These are phyloP conservation scores for Lomentospora prolificans DNA, from an alignment of 2,329 filamentous ascomycete species.

Conservation along the genomic window DNA sequence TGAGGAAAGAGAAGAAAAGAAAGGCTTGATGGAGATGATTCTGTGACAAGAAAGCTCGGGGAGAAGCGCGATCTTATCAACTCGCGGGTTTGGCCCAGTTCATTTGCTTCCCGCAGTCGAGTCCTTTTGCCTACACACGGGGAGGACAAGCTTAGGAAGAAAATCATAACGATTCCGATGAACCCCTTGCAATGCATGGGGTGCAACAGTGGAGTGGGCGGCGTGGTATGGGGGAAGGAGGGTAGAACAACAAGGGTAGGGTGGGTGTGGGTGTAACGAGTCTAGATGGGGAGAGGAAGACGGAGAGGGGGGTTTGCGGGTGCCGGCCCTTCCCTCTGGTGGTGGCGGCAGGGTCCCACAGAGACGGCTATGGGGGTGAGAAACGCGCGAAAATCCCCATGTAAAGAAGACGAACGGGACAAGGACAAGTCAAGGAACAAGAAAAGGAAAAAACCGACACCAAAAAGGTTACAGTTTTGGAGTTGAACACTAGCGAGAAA, in stretches of 20 bases:
- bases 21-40: background rate
- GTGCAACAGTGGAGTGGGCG: background rate
- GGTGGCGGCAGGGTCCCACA: background rate
- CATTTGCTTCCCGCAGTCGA: background rate
- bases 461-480: background rate
- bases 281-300: background rate
- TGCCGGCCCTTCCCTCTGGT: background rate
- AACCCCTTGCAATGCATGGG: background rate
- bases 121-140: background rate
- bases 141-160: background rate
- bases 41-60: background rate
- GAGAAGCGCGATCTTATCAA: slow-evolving; percentile 3
- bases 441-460: background rate
- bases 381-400: background rate
- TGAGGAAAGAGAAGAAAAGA: background rate
- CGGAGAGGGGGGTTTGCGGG: background rate
- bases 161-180: background rate
- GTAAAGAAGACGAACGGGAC: background rate
- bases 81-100: background rate
- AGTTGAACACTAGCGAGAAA: background rate
- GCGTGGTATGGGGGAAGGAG: background rate
- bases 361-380: background rate
- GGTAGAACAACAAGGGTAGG: background rate
- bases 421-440: background rate
- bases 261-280: slow-evolving; percentile 1